Base-by-base conservation (phyloP, 129 eudicot species). In the Tagetes patula region DNA sequence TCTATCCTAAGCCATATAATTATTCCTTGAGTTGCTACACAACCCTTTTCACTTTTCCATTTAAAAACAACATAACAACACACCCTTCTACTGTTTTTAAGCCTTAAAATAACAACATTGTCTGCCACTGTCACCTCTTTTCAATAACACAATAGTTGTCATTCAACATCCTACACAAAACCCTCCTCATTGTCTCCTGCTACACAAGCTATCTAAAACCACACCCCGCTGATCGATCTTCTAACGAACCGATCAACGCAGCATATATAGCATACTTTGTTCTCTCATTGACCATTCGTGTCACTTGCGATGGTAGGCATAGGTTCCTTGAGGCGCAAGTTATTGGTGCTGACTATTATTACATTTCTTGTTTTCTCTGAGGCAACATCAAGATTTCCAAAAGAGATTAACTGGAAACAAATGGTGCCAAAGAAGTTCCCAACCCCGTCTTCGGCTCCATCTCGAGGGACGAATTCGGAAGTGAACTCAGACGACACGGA, bases 391-490 rank as follows among this genome's bases (percentile, higher is more conserved):
- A 82, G 90, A 77, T 71, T 83, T 70, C 92, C 96, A 3, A 87
- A 82, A 79, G 83, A 71, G 3, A 12, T 54, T 5, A 65, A 13
- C 60, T 90, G 87, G 86, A 92, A 86, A 41, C 98, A 94, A 76
- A 90, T 94, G 98, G 48, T 94, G 79, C 98, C 98, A 1, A 94
- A 94, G 81, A 94, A 84, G 85, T 78, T 90, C 34, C 96, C 96
- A 0, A 60, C 82, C 2, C 96, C 84, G 1, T 79, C 86, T 41
- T 94, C 96, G 0, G 88, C 98, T 73, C 98, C 98, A 0, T 94
- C 98, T 1, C 84, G 79, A 75, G 93, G 98, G 37, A 84, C 98
- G 8, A 90, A 94, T 75, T 79, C 89, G 58, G 84, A 81, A 5
- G 34, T 75, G 11, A 49, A 81, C 1, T 77, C 85, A 41, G 83